Evolutionary conservation across 768 basidiomycete genomes (phyloP).

Genomic region (Boletus subparvulus): DNA sequence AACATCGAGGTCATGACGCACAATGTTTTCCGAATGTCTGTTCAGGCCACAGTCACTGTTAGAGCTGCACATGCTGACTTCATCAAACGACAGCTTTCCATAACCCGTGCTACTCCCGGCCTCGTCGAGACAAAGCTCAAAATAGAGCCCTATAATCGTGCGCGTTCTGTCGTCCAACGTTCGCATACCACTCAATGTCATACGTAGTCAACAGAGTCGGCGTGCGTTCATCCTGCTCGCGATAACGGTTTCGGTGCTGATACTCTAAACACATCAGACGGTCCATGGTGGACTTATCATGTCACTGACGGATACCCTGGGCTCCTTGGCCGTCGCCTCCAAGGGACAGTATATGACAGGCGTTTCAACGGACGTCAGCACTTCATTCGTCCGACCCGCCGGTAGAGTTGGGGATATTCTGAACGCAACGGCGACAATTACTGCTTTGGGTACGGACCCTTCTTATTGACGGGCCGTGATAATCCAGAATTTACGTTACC

Average conservation of each 20-base stretch:
- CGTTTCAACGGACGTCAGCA: constrained; percentile 78
- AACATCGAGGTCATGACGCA: constrained; percentile 65
- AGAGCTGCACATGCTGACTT: background rate
- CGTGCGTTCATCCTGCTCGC: constrained; percentile 41
- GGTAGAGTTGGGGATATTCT: constrained; percentile 71
- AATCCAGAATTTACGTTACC: background rate
- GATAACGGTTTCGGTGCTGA: background rate
- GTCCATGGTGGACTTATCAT: constrained; percentile 82
- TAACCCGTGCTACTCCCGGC: constrained; percentile 71
- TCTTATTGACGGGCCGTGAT: background rate
- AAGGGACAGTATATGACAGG: constrained; percentile 87
- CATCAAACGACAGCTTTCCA: constrained; percentile 50
- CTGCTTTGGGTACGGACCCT: constrained; percentile 56
- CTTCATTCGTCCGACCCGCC: constrained; percentile 75
- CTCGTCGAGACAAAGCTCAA: constrained; percentile 64
- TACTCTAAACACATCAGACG: constrained; percentile 31
- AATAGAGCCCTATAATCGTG: constrained; percentile 75
- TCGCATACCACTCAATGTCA: background rate
- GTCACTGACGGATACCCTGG: constrained; percentile 81
- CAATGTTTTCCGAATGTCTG: constrained; percentile 77
- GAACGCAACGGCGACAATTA: constrained; percentile 61
- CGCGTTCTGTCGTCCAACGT: constrained; percentile 19
- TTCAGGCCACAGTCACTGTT: background rate
- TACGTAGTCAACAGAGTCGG: constrained; percentile 76
- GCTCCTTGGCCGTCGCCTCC: constrained; percentile 79